phyloP scores from a whole-genome alignment of 2,329 filamentous ascomycete genomes.

The Cercospora brassicicola region DNA sequence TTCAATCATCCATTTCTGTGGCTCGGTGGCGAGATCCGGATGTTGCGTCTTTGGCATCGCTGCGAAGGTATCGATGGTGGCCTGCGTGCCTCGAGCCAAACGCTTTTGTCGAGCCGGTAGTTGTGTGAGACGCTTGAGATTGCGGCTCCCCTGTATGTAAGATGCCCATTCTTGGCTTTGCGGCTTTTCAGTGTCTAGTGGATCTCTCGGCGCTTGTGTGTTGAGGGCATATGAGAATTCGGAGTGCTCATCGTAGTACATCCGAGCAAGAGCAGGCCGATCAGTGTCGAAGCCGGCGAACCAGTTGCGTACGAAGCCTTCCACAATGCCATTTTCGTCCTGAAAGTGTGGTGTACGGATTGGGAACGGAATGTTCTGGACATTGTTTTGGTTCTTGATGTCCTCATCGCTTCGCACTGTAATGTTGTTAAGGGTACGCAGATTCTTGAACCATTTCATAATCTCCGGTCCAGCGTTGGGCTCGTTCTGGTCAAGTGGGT shows the following conservation, averaged over 20 bases:
- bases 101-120: constrained; percentile 63
- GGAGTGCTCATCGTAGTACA: constrained; percentile 74
- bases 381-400: constrained; percentile 58
- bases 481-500: constrained; percentile 61
- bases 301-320: constrained; percentile 73
- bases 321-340: constrained; percentile 72
- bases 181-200: constrained; percentile 37
- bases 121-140: constrained; percentile 69
- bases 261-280: constrained; percentile 60
- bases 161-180: constrained; percentile 64
- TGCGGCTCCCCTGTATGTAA: constrained; percentile 77
- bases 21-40: constrained; percentile 65
- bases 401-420: constrained; percentile 73
- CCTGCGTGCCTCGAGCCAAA: constrained; percentile 62
- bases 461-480: constrained; percentile 65
- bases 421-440: constrained; percentile 73
- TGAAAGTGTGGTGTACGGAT: constrained; percentile 67
- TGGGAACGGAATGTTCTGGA: constrained; percentile 59
- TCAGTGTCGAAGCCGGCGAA: constrained; percentile 73
- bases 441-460: constrained; percentile 77
- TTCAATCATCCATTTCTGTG: constrained; percentile 78
- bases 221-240: constrained; percentile 76
- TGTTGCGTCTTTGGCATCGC: constrained; percentile 72
- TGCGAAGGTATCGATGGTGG: constrained; percentile 69
- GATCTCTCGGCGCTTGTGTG: constrained; percentile 56